Conservation (phyloP, 129 eudicot species). For the Glebionis coronaria region DNA sequence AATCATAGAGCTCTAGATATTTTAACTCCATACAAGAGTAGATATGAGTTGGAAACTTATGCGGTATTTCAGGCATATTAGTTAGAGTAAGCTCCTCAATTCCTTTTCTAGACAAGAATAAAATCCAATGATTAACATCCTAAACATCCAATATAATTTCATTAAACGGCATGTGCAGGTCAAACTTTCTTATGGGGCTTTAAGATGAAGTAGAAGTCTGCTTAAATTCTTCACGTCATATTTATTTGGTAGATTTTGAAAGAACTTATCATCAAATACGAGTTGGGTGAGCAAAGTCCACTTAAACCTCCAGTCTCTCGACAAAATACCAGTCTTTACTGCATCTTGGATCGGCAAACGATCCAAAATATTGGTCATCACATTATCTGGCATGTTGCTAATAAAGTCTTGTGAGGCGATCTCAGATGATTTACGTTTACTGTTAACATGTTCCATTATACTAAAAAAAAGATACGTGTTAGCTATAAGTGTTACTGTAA, state of each 20-base stretch:
- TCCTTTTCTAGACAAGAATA: neutral
- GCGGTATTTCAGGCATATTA: neutral
- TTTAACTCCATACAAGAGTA: conserved; percentile 3
- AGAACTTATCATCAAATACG: neutral
- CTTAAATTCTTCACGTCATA: neutral
- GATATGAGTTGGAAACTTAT: neutral
- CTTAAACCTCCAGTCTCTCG: conserved; percentile 17
- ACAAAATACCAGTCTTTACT: conserved; percentile 3
- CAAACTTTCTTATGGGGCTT: neutral
- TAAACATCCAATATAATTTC: neutral
- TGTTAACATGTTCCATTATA: neutral
- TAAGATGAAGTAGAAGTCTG: conserved; percentile 2
- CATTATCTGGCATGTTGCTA: conserved; percentile 16
- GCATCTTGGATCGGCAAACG: conserved; percentile 16
- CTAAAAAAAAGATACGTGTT: neutral
- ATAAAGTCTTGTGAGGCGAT: conserved; percentile 3
- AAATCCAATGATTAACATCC: neutral
- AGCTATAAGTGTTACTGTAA: neutral
- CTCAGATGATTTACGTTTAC: neutral
- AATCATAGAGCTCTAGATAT: neutral
- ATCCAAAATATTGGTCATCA: conserved; percentile 4
- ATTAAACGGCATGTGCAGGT: neutral
- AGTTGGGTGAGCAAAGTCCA: too few relatives aligned
- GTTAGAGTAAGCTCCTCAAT: neutral
- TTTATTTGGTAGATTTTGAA: neutral